phyloP scores from a whole-genome alignment of 2,329 filamentous ascomycete species.

The Echinosphaeria canescens region DNA sequence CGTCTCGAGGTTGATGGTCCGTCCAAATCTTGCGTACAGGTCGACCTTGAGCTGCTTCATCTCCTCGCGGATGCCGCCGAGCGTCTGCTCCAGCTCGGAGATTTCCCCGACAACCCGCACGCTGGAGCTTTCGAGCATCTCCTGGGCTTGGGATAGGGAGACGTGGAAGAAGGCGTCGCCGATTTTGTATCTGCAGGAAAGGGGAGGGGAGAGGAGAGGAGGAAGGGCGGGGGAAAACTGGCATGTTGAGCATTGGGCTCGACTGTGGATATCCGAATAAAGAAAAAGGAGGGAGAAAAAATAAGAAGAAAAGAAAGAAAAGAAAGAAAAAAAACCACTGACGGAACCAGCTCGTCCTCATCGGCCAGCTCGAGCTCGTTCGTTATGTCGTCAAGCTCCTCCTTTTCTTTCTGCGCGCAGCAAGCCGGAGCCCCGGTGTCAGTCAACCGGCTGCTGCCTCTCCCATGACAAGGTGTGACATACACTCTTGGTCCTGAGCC shows the following conservation, averaged over 20 bases:
- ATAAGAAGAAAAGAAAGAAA: too few species aligned
- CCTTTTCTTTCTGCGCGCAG: slow-evolving; percentile 93
- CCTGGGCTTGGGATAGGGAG: slow-evolving; percentile 65
- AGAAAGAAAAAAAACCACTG: too few species aligned
- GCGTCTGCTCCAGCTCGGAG: slow-evolving; percentile 50
- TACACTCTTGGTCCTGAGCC: slow-evolving; percentile 64
- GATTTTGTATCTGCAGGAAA: slow-evolving; percentile 71
- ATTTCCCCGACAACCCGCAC: slow-evolving; percentile 61
- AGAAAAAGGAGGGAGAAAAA: too few species aligned
- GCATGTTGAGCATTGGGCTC: not conserved
- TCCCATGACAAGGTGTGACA: too few species aligned
- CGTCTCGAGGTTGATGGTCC: slow-evolving; percentile 91
- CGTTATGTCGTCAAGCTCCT: slow-evolving; percentile 85
- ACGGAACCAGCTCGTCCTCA: slow-evolving; percentile 88
- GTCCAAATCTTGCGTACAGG: slow-evolving; percentile 84
- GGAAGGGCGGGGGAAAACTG: too few species aligned
- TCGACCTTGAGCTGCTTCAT: slow-evolving; percentile 81
- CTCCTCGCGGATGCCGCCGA: slow-evolving; percentile 58
- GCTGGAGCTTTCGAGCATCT: slow-evolving; percentile 54
- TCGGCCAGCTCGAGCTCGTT: slow-evolving; percentile 86
- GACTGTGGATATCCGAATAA: too few species aligned
- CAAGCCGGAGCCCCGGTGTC: too few species aligned
- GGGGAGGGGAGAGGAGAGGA: too few species aligned
- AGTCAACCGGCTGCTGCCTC: too few species aligned
- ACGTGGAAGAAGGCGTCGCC: slow-evolving; percentile 90